Percentiles rank a stretch among this genome's conserved stretches.
Evolutionary conservation across 192 early-diverging fungal genomes (phyloP).

Genomic region (Phlyctochytrium planicorne): DNA sequence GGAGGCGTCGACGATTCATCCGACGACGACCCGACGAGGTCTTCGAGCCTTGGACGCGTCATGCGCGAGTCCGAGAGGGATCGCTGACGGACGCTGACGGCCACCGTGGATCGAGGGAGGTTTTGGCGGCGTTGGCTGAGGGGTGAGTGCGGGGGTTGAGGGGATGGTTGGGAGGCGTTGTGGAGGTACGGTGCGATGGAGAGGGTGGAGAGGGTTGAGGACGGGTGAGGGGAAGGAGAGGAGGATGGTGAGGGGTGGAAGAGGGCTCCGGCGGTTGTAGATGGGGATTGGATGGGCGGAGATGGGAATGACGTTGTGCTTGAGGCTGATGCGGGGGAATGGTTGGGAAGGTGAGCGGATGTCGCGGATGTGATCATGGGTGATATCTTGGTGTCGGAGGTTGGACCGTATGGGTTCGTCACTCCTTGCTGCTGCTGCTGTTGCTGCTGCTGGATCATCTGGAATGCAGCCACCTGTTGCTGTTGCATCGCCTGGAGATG

Average conservation of each 20-base stretch:
- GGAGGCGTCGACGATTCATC: neutral
- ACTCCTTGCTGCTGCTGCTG: neutral
- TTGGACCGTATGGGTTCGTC: neutral
- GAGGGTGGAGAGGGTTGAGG: too few relatives aligned
- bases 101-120: neutral
- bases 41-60: neutral
- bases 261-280: neutral
- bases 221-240: neutral
- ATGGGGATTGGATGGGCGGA: neutral
- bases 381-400: neutral
- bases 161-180: neutral
- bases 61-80: slow-evolving; percentile 7
- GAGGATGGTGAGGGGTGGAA: neutral
- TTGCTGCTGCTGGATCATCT: neutral
- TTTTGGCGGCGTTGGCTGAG: neutral
- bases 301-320: too few relatives aligned
- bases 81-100: neutral
- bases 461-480: neutral
- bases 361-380: too few relatives aligned
- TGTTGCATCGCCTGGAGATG: neutral
- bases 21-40: neutral
- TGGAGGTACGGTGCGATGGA: neutral
- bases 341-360: too few relatives aligned
- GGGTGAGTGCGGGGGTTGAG: neutral
- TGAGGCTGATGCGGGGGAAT: neutral